These are phyloP conservation scores for Rhypophila decipiens DNA, from an alignment of 495 filamentous ascomycete species.

Conservation along the genomic window DNA sequence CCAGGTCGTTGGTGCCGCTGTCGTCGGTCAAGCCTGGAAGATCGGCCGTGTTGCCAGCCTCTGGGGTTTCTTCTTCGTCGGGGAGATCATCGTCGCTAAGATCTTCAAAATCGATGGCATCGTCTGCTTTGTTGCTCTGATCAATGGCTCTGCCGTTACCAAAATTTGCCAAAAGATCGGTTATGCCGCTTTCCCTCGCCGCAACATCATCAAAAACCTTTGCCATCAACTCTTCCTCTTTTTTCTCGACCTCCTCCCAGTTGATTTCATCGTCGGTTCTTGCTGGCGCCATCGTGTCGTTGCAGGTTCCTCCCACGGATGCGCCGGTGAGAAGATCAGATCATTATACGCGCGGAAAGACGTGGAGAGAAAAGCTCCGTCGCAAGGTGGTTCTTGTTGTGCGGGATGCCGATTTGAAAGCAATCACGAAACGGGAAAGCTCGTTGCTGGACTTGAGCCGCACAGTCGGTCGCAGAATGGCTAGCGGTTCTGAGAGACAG, in stretches of 20 bases:
- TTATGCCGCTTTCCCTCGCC: no score
- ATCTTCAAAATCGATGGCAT: constrained; percentile 73
- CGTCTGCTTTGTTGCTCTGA: constrained; percentile 34
- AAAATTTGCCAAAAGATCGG: constrained; percentile 20
- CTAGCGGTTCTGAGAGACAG: no score
- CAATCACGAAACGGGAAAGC: no score
- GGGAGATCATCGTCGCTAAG: constrained; percentile 58
- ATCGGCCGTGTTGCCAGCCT: constrained; percentile 25
- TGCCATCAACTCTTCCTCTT: no score
- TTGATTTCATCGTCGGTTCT: neutral
- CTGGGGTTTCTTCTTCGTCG: constrained; percentile 31
- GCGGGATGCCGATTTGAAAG: no score
- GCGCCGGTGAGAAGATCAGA: constrained; percentile 13
- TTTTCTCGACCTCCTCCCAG: constrained; percentile 1
- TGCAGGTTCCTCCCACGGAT: constrained; percentile 15
- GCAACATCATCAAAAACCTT: constrained; percentile 4
- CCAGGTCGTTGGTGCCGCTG: constrained; percentile 38
- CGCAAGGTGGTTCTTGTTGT: no score
- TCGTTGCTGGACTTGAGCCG: no score
- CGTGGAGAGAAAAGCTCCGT: neutral
- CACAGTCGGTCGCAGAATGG: no score
- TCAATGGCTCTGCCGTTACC: constrained; percentile 23
- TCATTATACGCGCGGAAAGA: constrained; percentile 15
- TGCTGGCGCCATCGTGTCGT: constrained; percentile 12
- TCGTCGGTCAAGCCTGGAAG: constrained; percentile 44